Evolutionary conservation across 257 asterid genomes (phyloP), one percentile per base, ranked within the genome.

Genomic region (Mentha longifolia): DNA sequence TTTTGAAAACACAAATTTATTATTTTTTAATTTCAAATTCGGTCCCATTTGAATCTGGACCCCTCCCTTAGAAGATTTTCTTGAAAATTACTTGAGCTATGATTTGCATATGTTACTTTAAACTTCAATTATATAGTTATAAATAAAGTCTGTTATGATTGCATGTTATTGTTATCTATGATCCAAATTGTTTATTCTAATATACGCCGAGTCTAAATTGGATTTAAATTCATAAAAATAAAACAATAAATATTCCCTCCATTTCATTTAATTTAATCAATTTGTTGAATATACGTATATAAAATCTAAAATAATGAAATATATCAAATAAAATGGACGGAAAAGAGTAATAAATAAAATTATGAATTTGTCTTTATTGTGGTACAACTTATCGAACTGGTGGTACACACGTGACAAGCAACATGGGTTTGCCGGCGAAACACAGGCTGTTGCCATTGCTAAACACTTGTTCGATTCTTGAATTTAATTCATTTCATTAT

Each of bases 361-460:
- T 42, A 42, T n/a, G 1, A 19, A 1, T 13, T 63, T 72, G 64
- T 64, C 61, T 28, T 63, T 25, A 20, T 22, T 20, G 19, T n/a
- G 58, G 2, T 31, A 22, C 56, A 66, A 42, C 30, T 20, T 39
- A 66, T 49, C 45, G 64, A 75, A 60, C 20, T 2, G 69, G 70
- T 71, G 74, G 77, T 60, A 14, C 75, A 66, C 90, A 88, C 77
- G 90, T 88, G 92, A 79, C 55, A 45, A 66, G 46, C 78, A 86
- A 88, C 91, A 83, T 89, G 96, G 87, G 76, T 60, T 22, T 85
- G 90, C 87, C 87, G 87, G 84, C 86, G 70, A 37, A 61, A 49
- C 71, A 77, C 86, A 76, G 80, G 64, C 79, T 82, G 88, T 83
- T 71, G 31, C 37, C 37, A 13, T 61, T n/a, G 31, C 70, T 2